phyloP scores from a whole-genome alignment of 169 alveolate genomes.

The Cyclospora cayetanensis region DNA sequence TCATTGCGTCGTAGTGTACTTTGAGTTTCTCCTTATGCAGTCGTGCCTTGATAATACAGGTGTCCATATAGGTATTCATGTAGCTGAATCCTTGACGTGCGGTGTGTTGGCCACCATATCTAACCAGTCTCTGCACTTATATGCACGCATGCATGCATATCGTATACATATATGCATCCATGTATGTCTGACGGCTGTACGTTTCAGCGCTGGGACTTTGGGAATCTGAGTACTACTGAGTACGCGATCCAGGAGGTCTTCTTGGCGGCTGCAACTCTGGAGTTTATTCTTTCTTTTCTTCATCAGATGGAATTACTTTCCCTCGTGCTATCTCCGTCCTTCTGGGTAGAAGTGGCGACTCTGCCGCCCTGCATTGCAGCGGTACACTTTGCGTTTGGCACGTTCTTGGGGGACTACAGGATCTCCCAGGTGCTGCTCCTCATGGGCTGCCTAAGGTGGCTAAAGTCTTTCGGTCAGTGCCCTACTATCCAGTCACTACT shows the following conservation, averaged over 20 bases:
- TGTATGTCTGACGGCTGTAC: background rate
- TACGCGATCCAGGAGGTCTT: constrained; percentile 30
- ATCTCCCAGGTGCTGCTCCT: constrained; percentile 18
- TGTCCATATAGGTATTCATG: no score
- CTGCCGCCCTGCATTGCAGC: background rate
- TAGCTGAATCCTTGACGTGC: no score
- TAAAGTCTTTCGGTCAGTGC: background rate
- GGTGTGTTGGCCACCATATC: no score
- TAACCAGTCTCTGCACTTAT: no score
- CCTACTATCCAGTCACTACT: no score
- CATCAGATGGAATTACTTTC: background rate
- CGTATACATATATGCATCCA: no score
- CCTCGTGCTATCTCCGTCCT: background rate
- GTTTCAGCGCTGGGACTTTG: background rate
- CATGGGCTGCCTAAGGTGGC: constrained; percentile 34
- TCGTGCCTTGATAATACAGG: no score
- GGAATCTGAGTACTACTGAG: background rate
- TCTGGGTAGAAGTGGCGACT: background rate
- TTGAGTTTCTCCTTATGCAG: no score
- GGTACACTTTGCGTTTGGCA: background rate
- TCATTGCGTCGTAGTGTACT: no score
- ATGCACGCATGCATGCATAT: no score
- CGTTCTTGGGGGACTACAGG: background rate
- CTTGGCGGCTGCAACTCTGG: background rate
- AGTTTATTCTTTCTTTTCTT: background rate